phyloP scores from a whole-genome alignment of 192 early-diverging fungal genomes.

The Coemansia guatemalensis region DNA sequence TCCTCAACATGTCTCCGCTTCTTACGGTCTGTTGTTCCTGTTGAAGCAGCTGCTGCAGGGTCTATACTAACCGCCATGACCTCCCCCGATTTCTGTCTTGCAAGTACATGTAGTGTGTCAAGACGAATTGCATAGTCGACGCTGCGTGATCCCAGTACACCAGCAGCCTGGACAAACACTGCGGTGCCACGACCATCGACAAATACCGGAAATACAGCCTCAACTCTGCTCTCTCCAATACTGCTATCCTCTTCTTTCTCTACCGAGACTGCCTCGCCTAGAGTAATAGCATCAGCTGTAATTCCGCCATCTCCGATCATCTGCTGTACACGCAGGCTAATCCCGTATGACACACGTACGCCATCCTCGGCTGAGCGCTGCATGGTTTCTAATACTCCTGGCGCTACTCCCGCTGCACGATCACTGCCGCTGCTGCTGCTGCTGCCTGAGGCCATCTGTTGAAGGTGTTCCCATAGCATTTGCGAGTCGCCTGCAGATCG shows the following conservation, averaged over 20 bases:
- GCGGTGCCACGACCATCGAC: constrained; percentile 16
- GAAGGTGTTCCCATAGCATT: neutral
- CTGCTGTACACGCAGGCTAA: neutral
- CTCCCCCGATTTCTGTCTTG: constrained; percentile 13
- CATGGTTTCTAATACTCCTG: constrained; percentile 6
- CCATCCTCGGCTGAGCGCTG: neutral
- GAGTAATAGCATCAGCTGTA: neutral
- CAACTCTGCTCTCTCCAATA: neutral
- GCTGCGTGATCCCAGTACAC: neutral
- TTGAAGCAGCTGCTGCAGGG: neutral
- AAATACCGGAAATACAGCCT: constrained; percentile 38
- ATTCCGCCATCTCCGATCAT: neutral
- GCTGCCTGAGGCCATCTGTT: neutral
- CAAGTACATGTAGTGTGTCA: constrained; percentile 8
- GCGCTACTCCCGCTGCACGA: neutral
- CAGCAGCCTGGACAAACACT: constrained; percentile 24
- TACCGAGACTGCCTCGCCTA: constrained; percentile 32
- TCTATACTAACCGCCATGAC: constrained; percentile 14
- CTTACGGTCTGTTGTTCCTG: neutral
- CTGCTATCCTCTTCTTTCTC: neutral
- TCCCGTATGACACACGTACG: neutral
- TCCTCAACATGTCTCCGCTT: neutral
- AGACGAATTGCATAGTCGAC: constrained; percentile 4
- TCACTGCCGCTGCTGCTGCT: neutral
- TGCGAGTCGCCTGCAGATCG: neutral